Base-by-base conservation (phyloP, 257 asterid genomes). In the Scutellaria galericulata region DNA sequence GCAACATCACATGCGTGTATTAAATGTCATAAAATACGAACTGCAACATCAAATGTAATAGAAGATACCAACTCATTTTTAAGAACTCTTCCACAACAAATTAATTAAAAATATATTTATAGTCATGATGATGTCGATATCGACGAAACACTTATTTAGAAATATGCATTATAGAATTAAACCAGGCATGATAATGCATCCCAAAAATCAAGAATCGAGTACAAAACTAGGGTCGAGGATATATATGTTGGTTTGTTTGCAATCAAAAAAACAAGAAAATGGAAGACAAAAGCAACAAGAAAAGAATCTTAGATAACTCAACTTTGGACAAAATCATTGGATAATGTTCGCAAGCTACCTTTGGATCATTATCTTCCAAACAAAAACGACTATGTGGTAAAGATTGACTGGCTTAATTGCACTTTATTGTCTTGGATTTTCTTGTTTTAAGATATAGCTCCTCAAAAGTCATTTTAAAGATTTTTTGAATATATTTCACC, bases 241-340 rank as follows among this genome's bases (percentile, higher is more conserved):
- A 40, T 59, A 47, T 13, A 47, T 75, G 51, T 37, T 66, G 4
- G 37, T 3, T 48, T 2, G 13, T 47, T 44, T 44, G 48, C 41
- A 35, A 46, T 58, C 50, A 40, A 68, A 60, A 18, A 22, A 39
- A 31, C 74, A 61, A 18, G 9, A 53, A 55, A 64, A 44, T 27
- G n/a, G 44, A 35, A 35, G 68, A 66, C 11, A 48, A 75, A 40
- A 66, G 75, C 57, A 50, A 39, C 12, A 75, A 67, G 70, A 67
- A 75, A 75, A 75, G 75, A 67, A 75, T 75, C 46, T 3, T 9
- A 60, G 75, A 75, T 67, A 66, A 75, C 27, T 66, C 11, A 75
- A 48, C 51, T 75, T 75, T 58, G 64, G 70, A 68, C 75, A 75
- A 75, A 40, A 59, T 66, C 75, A 75, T 75, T 46, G 64, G 74